Evolutionary conservation across 2,329 filamentous ascomycete genomes (phyloP).

Genomic region (Penicillium italicum): DNA sequence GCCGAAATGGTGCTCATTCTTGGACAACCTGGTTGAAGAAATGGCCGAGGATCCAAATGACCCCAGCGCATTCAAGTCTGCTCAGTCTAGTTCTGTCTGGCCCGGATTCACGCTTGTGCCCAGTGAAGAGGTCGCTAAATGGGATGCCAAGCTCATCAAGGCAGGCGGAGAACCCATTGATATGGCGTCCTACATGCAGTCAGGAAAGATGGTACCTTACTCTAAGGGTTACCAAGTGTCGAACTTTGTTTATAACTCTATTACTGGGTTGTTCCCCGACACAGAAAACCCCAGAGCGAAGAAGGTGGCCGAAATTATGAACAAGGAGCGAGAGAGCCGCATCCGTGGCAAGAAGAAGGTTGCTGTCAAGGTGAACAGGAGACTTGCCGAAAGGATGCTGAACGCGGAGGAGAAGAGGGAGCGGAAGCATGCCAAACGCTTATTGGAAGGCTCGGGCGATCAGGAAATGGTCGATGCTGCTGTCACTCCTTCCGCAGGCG

Average conservation of each 20-base stretch:
- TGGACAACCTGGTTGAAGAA: conserved; percentile 97
- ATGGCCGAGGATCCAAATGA: conserved; percentile 81
- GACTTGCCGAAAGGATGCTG: conserved; percentile 59
- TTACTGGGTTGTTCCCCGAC: conserved; percentile 4
- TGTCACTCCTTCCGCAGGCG: conserved; percentile 17
- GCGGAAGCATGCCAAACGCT: conserved; percentile 42
- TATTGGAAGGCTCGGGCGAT: conserved; percentile 57
- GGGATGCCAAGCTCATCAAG: conserved; percentile 51
- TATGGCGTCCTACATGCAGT: conserved; percentile 95
- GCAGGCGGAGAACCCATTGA: conserved; percentile 59
- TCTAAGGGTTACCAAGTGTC: conserved; percentile 77
- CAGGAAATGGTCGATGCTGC: conserved; percentile 38
- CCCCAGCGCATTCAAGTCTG: conserved; percentile 50
- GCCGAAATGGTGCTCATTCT: conserved; percentile 91
- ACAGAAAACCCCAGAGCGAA: conserved; percentile 61
- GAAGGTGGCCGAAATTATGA: conserved; percentile 85
- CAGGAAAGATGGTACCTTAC: conserved; percentile 8
- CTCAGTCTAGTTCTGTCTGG: conserved; percentile 69
- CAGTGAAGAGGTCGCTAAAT: conserved; percentile 73
- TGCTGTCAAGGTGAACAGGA: conserved; percentile 77
- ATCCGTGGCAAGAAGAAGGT: conserved; percentile 95
- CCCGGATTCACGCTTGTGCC: conserved; percentile 99
- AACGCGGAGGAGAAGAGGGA: conserved; percentile 58
- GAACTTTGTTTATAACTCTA: conserved; percentile 78
- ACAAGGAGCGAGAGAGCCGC: conserved; percentile 91